These are phyloP conservation scores for Zelonia costaricensis DNA, from an alignment of 208 protist genomes.

Conservation along the genomic window DNA sequence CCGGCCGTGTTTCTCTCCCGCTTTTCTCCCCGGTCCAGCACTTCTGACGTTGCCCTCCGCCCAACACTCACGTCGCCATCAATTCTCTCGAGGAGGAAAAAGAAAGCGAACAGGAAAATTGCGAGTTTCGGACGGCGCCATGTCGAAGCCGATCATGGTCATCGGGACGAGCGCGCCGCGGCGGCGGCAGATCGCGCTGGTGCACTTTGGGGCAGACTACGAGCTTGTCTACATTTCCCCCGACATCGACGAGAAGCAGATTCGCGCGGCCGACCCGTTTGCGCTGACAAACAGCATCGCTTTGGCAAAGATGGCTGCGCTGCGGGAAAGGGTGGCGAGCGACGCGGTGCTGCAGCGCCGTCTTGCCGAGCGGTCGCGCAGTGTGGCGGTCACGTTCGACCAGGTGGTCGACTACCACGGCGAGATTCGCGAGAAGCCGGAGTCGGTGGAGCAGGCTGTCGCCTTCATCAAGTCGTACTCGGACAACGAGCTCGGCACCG, in stretches of 20 bases:
- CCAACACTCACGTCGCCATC: no score
- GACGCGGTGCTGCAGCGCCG: constrained; percentile 13
- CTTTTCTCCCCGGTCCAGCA: no score
- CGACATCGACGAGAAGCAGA: constrained; percentile 84
- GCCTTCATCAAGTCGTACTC: constrained; percentile 73
- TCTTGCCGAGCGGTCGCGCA: constrained; percentile 19
- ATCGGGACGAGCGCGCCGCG: constrained; percentile 71
- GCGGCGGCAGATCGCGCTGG: constrained; percentile 37
- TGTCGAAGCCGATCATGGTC: constrained; percentile 54
- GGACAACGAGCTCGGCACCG: constrained; percentile 52
- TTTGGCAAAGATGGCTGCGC: constrained; percentile 38
- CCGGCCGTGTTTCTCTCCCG: no score
- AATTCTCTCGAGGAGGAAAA: no score
- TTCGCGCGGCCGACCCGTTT: constrained; percentile 49
- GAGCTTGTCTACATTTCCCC: constrained; percentile 59
- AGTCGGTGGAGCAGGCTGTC: constrained; percentile 36
- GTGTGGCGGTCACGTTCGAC: constrained; percentile 79
- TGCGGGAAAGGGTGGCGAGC: constrained; percentile 12
- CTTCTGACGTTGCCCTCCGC: no score
- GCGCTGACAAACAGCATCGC: constrained; percentile 53
- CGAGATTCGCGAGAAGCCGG: constrained; percentile 86
- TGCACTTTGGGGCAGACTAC: constrained; percentile 45
- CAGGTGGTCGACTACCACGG: constrained; percentile 79
- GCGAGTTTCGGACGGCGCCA: neutral
- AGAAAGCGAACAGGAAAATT: neutral